Conservation (phyloP, 1,284 basidiomycete genomes). For the Peniophora sp. region DNA sequence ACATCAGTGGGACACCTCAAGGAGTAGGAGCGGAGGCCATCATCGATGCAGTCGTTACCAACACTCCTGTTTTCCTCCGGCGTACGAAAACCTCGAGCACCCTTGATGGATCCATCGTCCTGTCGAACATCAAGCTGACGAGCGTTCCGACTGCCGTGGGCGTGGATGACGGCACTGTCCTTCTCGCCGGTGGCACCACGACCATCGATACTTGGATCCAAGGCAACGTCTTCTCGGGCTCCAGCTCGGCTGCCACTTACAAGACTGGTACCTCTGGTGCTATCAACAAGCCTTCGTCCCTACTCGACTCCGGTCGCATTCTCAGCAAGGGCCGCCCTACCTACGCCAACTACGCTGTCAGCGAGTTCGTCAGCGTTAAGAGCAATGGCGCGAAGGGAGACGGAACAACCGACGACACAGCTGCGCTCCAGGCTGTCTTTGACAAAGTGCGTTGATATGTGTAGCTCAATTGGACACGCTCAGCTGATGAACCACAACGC, state of each 20-base stretch:
- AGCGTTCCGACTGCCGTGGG: conserved; percentile 46
- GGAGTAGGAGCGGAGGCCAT: conserved; percentile 53
- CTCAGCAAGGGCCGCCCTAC: conserved; percentile 64
- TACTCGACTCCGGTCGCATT: conserved; percentile 56
- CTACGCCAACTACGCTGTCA: conserved; percentile 52
- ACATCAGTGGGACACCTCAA: conserved; percentile 14
- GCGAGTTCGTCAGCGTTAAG: conserved; percentile 65
- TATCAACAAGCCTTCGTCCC: conserved; percentile 41
- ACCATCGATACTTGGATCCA: conserved; percentile 65
- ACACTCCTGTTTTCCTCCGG: conserved; percentile 33
- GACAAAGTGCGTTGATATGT: conserved; percentile 33
- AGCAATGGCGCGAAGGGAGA: conserved; percentile 67
- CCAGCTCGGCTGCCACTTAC: conserved; percentile 7
- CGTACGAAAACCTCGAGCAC: conserved; percentile 24
- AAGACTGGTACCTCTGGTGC: conserved; percentile 13
- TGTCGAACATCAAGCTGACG: conserved; percentile 48
- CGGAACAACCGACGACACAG: conserved; percentile 69
- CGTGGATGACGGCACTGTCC: conserved; percentile 37
- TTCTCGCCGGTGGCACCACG: conserved; percentile 45
- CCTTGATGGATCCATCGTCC: conserved; percentile 43
- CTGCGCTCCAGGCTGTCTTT: conserved; percentile 54
- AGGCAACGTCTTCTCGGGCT: conserved; percentile 57
- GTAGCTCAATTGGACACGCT: not conserved
- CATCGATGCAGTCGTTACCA: conserved; percentile 49
- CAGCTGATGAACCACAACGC: no score